Evolutionary conservation across 139 green algal species (phyloP).

Genomic region (Edaphochlamys debaryana): DNA sequence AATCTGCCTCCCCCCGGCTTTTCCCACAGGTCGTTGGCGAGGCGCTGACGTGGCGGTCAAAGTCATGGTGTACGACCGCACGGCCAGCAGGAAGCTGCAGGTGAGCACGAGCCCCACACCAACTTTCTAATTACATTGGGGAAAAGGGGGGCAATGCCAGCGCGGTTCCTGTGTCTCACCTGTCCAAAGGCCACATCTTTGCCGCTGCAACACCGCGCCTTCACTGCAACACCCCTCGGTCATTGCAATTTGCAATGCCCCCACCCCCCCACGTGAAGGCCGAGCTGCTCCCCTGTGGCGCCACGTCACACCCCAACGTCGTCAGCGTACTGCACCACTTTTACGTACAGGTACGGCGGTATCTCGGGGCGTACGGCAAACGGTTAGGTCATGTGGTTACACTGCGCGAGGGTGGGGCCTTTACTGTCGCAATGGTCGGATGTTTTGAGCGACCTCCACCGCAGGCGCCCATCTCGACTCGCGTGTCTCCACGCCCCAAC

Average conservation of each 20-base stretch:
- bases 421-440: not conserved
- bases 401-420: too few species aligned
- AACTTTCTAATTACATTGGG: not conserved
- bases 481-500: too few species aligned
- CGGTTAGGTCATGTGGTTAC: too few species aligned
- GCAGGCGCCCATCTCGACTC: too few species aligned
- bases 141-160: too few species aligned
- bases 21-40: slow-evolving; percentile 12
- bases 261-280: not conserved
- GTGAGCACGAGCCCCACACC: not conserved
- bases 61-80: not conserved
- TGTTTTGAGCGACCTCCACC: too few species aligned
- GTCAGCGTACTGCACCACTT: not conserved
- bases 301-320: slow-evolving; percentile 2
- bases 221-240: not conserved
- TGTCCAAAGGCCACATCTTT: not conserved
- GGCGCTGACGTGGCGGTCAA: slow-evolving; percentile 20
- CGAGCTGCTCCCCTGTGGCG: slow-evolving; percentile 2
- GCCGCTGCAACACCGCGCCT: not conserved
- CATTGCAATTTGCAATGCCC: not conserved
- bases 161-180: too few species aligned
- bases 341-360: slow-evolving; percentile 20
- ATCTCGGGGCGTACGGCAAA: too few species aligned
- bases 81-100: slow-evolving; percentile 10
- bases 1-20: too few species aligned